Percentiles rank a stretch among this genome's conserved stretches.
Conservation (phyloP, 1,284 basidiomycete species). For the Gymnopus androsaceus region DNA sequence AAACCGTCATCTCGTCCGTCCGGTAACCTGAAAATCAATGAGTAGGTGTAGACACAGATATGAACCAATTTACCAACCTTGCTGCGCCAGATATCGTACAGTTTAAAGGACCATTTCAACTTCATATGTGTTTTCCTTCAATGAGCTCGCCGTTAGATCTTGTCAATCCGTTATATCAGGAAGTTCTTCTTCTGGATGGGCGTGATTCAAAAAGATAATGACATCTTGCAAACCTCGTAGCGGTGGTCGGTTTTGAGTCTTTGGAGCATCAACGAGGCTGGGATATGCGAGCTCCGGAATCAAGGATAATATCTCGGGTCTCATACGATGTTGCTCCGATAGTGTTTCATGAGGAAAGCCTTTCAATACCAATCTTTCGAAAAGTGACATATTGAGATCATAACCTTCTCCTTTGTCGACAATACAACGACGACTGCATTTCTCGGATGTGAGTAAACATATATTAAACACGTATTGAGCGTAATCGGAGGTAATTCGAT, state of each 20-base stretch:
- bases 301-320: constrained; percentile 64
- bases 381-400: constrained; percentile 64
- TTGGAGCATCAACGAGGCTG: constrained; percentile 55
- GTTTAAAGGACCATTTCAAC: constrained; percentile 65
- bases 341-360: constrained; percentile 62
- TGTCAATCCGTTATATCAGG: constrained; percentile 39
- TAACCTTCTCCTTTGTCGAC: constrained; percentile 66
- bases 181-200: constrained; percentile 54
- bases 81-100: constrained; percentile 62
- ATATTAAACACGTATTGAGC: too few relatives aligned
- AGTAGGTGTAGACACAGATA: background rate
- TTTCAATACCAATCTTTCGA: constrained; percentile 65
- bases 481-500: too few relatives aligned
- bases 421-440: too few relatives aligned
- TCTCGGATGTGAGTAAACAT: too few relatives aligned
- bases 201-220: constrained; percentile 61
- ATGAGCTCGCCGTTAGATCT: constrained; percentile 50
- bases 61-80: constrained; percentile 38
- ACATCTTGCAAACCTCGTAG: constrained; percentile 57
- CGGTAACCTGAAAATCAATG: constrained; percentile 39
- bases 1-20: constrained; percentile 55
- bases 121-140: constrained; percentile 63
- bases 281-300: constrained; percentile 64
- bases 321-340: constrained; percentile 65
- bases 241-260: constrained; percentile 48